Evolutionary conservation across 1,284 basidiomycete genomes (phyloP), one percentile per base, ranked within the genome.

Genomic region (Apiotrichum siamense): DNA sequence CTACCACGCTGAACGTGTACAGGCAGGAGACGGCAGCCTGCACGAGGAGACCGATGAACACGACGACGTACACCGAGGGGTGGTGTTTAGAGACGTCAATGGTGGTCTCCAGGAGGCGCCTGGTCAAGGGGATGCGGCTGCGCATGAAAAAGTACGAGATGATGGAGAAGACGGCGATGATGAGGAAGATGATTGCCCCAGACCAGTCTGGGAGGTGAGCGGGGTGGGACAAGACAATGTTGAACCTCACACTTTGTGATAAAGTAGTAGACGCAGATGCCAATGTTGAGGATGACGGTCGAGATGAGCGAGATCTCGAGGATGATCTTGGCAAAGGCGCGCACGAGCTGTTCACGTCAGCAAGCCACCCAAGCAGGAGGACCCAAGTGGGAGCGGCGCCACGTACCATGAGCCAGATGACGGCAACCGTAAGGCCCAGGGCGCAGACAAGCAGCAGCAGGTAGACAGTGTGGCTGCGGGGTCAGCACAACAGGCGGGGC

Each of bases 31-130:
- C 67, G 3, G 79, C 81, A 1, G 87, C 81, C 64, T 90, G 86
- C 2, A 88, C 44, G 46, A 88, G 60, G 10, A 90, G 75, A 2
- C 85, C 83, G 29, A 78, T 58, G 58, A 92, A 80, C 1, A 85
- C 85, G 15, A 90, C 85, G n/a, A 82, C 75, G 65, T 87, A 91
- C 23, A 90, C 87, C 40, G 82, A 83, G 51, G 79, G 81, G 72
- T 91, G 86, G 62, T 87, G 85, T 65, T 89, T 89, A 39, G 85
- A 80, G 35, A 89, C 79, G 61, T 89, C 87, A 77, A 90, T 87
- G 3, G 66, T 70, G 4, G 87, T 83, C 70, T 90, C 85, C 3
- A 92, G 78, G 7, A 91, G 78, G 7, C 90, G 73, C 18, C 84
- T 82, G 3, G 86, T 84, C 3, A 93, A 75, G 0, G 88, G 88